Base-by-base conservation (phyloP, 1,284 basidiomycete species). In the Pseudozyma flocculosa region DNA sequence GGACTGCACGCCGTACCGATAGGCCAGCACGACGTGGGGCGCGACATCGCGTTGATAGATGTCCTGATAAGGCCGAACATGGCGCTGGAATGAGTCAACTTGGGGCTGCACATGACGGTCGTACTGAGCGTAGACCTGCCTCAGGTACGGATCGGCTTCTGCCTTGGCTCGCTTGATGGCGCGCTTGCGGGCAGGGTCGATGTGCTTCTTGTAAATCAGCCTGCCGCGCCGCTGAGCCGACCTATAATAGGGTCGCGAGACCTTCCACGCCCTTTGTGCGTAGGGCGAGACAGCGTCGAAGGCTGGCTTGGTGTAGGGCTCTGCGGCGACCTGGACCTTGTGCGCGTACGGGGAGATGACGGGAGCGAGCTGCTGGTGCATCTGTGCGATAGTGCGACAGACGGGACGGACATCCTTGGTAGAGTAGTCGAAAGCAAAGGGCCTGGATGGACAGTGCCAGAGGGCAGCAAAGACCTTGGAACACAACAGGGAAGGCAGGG, bases 41-140 rank as follows among this genome's bases (percentile, higher is more conserved):
- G 64, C 61, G n/a, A 77, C 60, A 34, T 77, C 75, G 43, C 73
- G 67, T n/a, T 59, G 41, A 53, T 75, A 75, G 38, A 74, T 67
- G 50, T 70, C 64, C 26, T 62, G 62, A 54, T 76, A 76, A 0
- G 74, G 74, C 57, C 70, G 67, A 50, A 72, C 43, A 4, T 62
- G 43, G 40, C 58, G 62, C 54, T 62, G 60, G n/a, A 43, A 54
- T 37, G 57, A 47, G 36, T 72, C 56, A 44, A 77, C 47, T 42
- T 75, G 70, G 9, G 73, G 72, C 50, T 72, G 63, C 3, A 76
- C 54, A 15, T 73, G 60, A 40, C 58, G 61, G 40, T 62, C 67
- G 66, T 75, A 75, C 41, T 77, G 66, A 14, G 44, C 45, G 17
- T 61, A 48, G 4, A 61, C 50, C 45, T 55, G 59, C 24, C 60